These are phyloP conservation scores for Blastobotrys raffinosifermentans DNA, from an alignment of 1,139 yeast genomes.

Conservation along the genomic window DNA sequence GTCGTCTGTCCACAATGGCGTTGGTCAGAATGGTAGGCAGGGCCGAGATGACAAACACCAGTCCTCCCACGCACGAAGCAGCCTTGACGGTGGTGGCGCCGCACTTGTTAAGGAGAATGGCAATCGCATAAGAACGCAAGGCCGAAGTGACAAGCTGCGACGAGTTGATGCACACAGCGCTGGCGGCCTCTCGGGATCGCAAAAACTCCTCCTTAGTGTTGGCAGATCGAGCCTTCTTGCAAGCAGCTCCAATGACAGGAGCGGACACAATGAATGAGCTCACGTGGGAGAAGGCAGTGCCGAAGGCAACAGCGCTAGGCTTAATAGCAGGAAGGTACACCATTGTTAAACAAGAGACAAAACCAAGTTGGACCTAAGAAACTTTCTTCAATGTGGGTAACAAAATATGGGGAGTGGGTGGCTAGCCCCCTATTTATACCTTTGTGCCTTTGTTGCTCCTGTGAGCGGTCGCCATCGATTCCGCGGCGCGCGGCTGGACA, in stretches of 20 bases:
- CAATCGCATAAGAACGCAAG: constrained; percentile 38
- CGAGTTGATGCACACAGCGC: constrained; percentile 34
- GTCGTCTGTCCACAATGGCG: constrained; percentile 33
- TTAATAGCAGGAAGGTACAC: constrained; percentile 7
- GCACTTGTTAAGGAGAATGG: constrained; percentile 36
- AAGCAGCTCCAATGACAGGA: constrained; percentile 39
- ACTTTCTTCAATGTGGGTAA: too few species aligned
- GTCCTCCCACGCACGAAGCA: constrained; percentile 37
- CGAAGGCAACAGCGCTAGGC: constrained; percentile 36
- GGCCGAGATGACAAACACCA: constrained; percentile 36
- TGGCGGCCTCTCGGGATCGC: constrained; percentile 35
- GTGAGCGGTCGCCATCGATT: too few species aligned
- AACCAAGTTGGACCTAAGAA: too few species aligned
- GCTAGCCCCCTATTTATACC: too few species aligned
- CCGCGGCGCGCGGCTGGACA: too few species aligned
- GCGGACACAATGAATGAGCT: constrained; percentile 33
- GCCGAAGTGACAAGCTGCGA: constrained; percentile 34
- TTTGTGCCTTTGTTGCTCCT: too few species aligned
- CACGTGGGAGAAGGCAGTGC: constrained; percentile 37
- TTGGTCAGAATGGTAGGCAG: constrained; percentile 35
- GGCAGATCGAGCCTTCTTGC: constrained; percentile 33
- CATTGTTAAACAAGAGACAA: too few species aligned
- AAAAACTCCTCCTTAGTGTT: constrained; percentile 33
- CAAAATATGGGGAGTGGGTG: too few species aligned
- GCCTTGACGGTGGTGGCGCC: constrained; percentile 37